Percentiles rank a stretch among this genome's conserved stretches.
phyloP scores from a whole-genome alignment of 148 eudicot genomes.

The Rhododendron williamsianum region DNA sequence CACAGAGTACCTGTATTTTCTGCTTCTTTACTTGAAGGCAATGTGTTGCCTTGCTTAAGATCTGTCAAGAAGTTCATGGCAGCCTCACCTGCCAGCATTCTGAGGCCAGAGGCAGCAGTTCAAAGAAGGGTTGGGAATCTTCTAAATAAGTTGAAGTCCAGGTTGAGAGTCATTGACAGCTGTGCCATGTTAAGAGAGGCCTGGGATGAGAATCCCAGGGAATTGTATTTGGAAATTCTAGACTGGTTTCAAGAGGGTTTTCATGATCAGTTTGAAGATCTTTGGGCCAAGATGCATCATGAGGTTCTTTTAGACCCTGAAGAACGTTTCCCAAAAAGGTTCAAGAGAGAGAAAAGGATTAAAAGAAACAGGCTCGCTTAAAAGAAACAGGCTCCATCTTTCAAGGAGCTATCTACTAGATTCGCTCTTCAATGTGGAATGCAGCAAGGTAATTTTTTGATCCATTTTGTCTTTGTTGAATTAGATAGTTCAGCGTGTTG shows the following conservation, averaged over 20 bases:
- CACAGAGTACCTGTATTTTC: slow-evolving; percentile 56
- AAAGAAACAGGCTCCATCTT: not conserved
- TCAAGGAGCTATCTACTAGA: not conserved
- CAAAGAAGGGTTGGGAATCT: slow-evolving; percentile 72
- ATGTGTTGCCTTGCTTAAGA: slow-evolving; percentile 69
- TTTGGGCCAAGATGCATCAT: slow-evolving; percentile 62
- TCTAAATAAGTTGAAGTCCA: slow-evolving; percentile 42
- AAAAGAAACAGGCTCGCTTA: not conserved
- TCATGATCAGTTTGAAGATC: slow-evolving; percentile 32
- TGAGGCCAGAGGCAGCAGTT: slow-evolving; percentile 64
- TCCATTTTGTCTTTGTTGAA: slow-evolving; percentile 54
- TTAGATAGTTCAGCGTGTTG: not conserved
- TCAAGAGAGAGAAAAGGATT: slow-evolving; percentile 17
- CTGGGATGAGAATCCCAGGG: slow-evolving; percentile 55
- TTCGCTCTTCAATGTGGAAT: slow-evolving; percentile 25
- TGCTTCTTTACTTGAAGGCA: slow-evolving; percentile 72
- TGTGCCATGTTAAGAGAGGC: slow-evolving; percentile 39
- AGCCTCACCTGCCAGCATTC: slow-evolving; percentile 48
- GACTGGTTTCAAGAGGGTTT: slow-evolving; percentile 69
- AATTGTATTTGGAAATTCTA: slow-evolving; percentile 47
- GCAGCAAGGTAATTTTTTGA: slow-evolving; percentile 49
- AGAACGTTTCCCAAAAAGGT: slow-evolving; percentile 32
- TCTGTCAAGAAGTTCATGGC: slow-evolving; percentile 42
- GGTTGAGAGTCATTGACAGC: slow-evolving; percentile 46
- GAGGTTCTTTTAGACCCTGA: slow-evolving; percentile 44